Evolutionary conservation across 2,329 filamentous ascomycete species (phyloP).

Genomic region (Microsporum canis): DNA sequence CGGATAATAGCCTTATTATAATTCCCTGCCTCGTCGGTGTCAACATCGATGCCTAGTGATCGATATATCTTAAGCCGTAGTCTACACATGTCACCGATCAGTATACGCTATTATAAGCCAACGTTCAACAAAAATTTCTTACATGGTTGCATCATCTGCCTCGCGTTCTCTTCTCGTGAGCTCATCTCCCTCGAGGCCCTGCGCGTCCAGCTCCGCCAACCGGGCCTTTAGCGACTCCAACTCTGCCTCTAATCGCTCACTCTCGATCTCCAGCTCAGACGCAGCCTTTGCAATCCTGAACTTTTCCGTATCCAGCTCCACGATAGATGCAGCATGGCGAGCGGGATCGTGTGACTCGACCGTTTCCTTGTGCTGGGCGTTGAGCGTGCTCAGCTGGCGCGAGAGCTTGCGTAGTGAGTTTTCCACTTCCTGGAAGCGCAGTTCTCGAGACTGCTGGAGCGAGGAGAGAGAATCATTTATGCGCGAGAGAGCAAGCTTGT

Average conservation of each 20-base stretch:
- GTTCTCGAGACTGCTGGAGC: conserved; percentile 70
- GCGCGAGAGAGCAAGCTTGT: conserved; percentile 72
- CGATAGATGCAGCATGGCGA: conserved; percentile 71
- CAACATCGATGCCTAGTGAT: conserved; percentile 79
- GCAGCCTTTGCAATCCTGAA: conserved; percentile 90
- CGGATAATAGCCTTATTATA: conserved; percentile 77
- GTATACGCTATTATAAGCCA: background rate
- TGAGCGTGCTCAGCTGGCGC: conserved; percentile 63
- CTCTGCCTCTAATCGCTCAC: conserved; percentile 76
- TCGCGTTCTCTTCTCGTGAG: conserved; percentile 41
- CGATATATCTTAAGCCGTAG: conserved; percentile 84
- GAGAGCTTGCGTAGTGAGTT: conserved; percentile 57
- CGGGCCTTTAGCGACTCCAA: conserved; percentile 62
- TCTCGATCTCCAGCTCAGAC: conserved; percentile 81
- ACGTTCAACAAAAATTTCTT: conserved; percentile 10
- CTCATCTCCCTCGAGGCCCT: conserved; percentile 67
- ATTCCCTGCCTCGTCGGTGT: conserved; percentile 67
- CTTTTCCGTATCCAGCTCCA: conserved; percentile 81
- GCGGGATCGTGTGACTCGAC: conserved; percentile 62
- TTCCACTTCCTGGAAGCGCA: conserved; percentile 62
- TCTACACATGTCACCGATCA: conserved; percentile 27
- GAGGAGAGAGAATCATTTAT: conserved; percentile 73
- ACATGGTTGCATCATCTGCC: conserved; percentile 41
- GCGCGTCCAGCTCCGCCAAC: conserved; percentile 71
- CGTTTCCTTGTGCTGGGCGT: conserved; percentile 66